Evolutionary conservation across 2,329 filamentous ascomycete genomes (phyloP), one percentile per base, ranked within the genome.

Genomic region (Talaromyces sp.): DNA sequence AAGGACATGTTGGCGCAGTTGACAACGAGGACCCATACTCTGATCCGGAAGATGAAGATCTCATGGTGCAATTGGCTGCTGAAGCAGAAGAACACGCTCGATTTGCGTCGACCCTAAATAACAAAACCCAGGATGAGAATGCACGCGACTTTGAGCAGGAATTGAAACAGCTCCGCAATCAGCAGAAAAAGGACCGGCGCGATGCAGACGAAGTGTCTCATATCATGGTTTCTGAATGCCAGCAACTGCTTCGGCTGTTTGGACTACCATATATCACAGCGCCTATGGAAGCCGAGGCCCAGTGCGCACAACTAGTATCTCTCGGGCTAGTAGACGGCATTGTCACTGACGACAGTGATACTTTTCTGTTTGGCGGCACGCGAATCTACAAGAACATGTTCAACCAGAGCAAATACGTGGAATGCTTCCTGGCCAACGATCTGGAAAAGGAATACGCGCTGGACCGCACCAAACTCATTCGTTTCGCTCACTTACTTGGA

Each of bases 361-460:
- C 89, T 0, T 99, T 99, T 71, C 84, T 99, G 0, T 99, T 99
- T 74, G 96, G 95, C 18, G 96, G 95, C 42, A 99, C 92, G 0
- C 85, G 94, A 18, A 90, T 99, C 27, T 99, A 99, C 82, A 99
- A 99, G 76, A 99, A 99, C 80, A 96, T 99, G 92, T 99, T 99
- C 82, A 99, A 97, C 76, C 89, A 92, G 69, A 95, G 95, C 75
- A 99, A 99, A 73, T 96, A 92, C 69, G 95, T 99, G 50, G 95
- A 99, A 78, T 98, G 95, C 77, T 99, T 98, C 72, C 84, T 99
- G 9, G 79, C 87, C 2, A 82, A 81, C 0, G 95, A 99, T 70
- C 81, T 99, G 0, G 91, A 96, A 69, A 90, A 90, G 68, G 96
- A 99, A 69, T 89, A 97, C 65, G 91, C 90, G 0, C 85, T 99